Evolutionary conservation across 2,329 filamentous ascomycete genomes (phyloP).

Genomic region (Talaromyces sp.): DNA sequence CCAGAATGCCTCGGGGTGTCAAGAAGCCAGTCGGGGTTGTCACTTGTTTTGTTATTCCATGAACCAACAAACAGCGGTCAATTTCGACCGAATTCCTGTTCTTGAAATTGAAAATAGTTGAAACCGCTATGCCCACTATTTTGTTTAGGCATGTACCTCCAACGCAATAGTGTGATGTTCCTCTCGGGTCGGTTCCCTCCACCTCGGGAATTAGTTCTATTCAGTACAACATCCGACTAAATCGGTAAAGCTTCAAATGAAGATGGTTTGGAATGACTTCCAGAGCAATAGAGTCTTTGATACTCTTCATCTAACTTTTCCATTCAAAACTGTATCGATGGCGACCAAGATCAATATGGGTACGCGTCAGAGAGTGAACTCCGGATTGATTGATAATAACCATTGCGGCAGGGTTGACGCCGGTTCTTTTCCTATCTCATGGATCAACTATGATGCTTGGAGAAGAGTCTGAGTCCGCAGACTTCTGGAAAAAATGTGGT

Average conservation of each 20-base stretch:
- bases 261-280: background rate
- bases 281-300: background rate
- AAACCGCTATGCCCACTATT: background rate
- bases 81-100: background rate
- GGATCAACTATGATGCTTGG: constrained; percentile 69
- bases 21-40: background rate
- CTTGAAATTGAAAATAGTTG: background rate
- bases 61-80: background rate
- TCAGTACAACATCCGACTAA: background rate
- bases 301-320: background rate
- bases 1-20: background rate
- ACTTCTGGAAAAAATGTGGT: constrained; percentile 62
- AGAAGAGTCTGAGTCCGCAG: constrained; percentile 56
- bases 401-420: constrained; percentile 29
- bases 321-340: background rate
- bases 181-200: background rate
- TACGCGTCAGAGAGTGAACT: background rate
- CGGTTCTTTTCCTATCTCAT: constrained; percentile 64
- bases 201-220: background rate
- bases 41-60: background rate
- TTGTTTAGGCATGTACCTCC: background rate
- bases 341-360: background rate
- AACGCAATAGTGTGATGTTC: background rate
- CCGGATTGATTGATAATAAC: background rate
- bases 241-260: background rate